phyloP scores from a whole-genome alignment of 805 yeast genomes.

The Candida suzukii region DNA sequence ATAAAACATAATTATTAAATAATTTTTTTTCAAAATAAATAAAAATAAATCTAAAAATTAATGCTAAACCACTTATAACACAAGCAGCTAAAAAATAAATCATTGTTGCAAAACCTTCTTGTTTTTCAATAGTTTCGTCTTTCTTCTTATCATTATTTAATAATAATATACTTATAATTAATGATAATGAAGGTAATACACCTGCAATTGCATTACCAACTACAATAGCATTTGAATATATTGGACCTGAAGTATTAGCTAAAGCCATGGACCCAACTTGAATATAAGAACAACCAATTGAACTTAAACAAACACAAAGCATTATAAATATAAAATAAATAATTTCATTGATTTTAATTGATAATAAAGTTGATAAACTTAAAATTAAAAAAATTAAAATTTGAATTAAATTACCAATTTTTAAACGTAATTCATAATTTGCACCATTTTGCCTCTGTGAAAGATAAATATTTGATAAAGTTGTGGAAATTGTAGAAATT shows the following conservation, averaged over 20 bases:
- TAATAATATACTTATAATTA: slow-evolving; percentile 46
- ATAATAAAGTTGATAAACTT: slow-evolving; percentile 41
- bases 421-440: slow-evolving; percentile 50
- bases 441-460: slow-evolving; percentile 60
- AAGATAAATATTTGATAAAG: slow-evolving; percentile 50
- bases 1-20: slow-evolving; percentile 5
- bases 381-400: slow-evolving; percentile 49
- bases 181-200: slow-evolving; percentile 75
- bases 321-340: slow-evolving; percentile 48
- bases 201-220: slow-evolving; percentile 96
- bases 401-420: slow-evolving; percentile 54
- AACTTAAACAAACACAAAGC: slow-evolving; percentile 54
- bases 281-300: slow-evolving; percentile 72
- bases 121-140: slow-evolving; percentile 13
- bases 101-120: slow-evolving; percentile 12
- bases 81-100: slow-evolving; percentile 31
- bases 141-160: too few relatives aligned
- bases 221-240: slow-evolving; percentile 83
- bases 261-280: slow-evolving; percentile 91
- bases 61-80: slow-evolving; percentile 11
- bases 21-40: slow-evolving; percentile 14
- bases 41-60: slow-evolving; percentile 13
- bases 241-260: slow-evolving; percentile 67
- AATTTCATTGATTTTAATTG: slow-evolving; percentile 27
- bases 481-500: slow-evolving; percentile 64